Evolutionary conservation across 768 basidiomycete genomes (phyloP).

Genomic region (Tubosaeta brunneosetosa): DNA sequence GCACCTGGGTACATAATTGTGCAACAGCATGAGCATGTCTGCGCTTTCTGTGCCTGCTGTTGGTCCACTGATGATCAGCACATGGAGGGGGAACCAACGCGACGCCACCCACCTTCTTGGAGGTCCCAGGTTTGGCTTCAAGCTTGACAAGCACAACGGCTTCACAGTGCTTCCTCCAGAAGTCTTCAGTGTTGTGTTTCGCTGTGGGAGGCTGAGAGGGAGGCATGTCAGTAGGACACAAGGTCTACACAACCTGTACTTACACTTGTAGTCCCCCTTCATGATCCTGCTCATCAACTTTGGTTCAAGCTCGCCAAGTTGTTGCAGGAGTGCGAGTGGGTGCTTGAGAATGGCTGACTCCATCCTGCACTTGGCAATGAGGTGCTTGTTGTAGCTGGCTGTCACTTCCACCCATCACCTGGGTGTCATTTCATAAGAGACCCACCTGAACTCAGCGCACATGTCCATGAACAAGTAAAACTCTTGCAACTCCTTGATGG

Average conservation of each 20-base stretch:
- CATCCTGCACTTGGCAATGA: neutral
- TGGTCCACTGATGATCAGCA: too few species aligned
- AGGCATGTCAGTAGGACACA: neutral
- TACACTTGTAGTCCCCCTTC: slow-evolving; percentile 11
- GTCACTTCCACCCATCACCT: neutral
- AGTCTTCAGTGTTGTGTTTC: neutral
- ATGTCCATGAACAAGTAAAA: neutral
- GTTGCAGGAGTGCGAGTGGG: slow-evolving; percentile 3
- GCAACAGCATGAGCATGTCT: neutral
- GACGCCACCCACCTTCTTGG: neutral
- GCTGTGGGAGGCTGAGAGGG: neutral
- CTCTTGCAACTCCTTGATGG: neutral
- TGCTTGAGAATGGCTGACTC: neutral
- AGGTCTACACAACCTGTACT: neutral
- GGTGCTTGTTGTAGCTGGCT: neutral
- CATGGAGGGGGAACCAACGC: too few species aligned
- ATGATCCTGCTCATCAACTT: slow-evolving; percentile 4
- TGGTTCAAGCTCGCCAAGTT: neutral
- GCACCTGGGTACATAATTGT: too few species aligned
- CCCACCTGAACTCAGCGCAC: neutral
- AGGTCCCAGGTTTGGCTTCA: neutral
- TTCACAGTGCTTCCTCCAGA: neutral
- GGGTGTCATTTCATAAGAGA: neutral
- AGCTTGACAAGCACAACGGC: neutral
- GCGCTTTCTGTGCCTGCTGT: neutral